Evolutionary conservation across 257 asterid genomes (phyloP), one percentile per base, ranked within the genome.

Genomic region (Solanum dulcamara): DNA sequence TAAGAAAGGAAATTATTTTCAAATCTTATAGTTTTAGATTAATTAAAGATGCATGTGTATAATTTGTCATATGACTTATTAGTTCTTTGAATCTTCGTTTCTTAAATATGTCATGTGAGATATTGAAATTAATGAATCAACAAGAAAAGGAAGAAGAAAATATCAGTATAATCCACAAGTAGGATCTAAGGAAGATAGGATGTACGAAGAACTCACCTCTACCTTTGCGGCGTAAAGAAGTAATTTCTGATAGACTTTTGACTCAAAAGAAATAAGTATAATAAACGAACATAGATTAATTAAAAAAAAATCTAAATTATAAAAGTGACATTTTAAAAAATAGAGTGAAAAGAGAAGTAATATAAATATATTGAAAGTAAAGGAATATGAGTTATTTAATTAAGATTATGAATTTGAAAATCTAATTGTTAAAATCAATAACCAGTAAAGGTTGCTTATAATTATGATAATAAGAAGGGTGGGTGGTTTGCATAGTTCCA

Each of bases 161-260:
- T 0, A 0, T 4, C 0, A n/a, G 1, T n/a, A 0, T 57, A 57
- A 57, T 57, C 2, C 0, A 57, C 1, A 10, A 57, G 6, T 10
- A 10, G 2, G 2, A 57, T 57, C 22, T 57, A 6, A 0, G 4
- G 0, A 57, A 6, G 1, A 22, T 57, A 51, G 32, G 32, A 57
- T 0, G 15, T n/a, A 22, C 0, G 22, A n/a, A n/a, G 28, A 10
- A 10, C 24, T n/a, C 7, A 57, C 1, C 30, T n/a, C 66, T 57
- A 3, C 0, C 66, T n/a, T 57, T 57, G n/a, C n/a, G n/a, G n/a
- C n/a, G n/a, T n/a, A n/a, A n/a, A n/a, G n/a, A n/a, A n/a, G n/a
- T n/a, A n/a, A n/a, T n/a, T n/a, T n/a, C n/a, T n/a, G n/a, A n/a
- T n/a, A 22, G 32, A n/a, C 1, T 0, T 5, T 10, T 1, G 67